Percentiles rank a stretch among this genome's conserved stretches.
Evolutionary conservation across 148 eudicot genomes (phyloP).

Genomic region (Simmondsia chinensis): DNA sequence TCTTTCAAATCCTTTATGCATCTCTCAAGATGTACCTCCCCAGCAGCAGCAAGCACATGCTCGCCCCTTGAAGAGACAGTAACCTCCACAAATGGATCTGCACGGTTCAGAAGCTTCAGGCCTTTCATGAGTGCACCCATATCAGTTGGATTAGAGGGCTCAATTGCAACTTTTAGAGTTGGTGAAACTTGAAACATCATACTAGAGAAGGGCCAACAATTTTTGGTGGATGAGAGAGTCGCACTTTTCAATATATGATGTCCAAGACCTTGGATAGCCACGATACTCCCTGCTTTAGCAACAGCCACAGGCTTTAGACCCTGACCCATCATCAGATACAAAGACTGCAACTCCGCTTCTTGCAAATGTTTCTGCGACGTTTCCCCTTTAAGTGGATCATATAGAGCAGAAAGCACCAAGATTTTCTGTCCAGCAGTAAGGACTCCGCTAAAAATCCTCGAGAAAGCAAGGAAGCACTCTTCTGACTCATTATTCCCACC

Average conservation of each 20-base stretch:
- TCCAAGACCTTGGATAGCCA: constrained; percentile 89
- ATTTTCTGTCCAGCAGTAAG: constrained; percentile 56
- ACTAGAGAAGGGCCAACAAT: constrained; percentile 94
- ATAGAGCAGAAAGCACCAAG: constrained; percentile 75
- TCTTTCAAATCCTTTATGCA: constrained; percentile 88
- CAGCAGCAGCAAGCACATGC: constrained; percentile 96
- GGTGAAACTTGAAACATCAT: constrained; percentile 93
- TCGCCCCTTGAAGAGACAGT: constrained; percentile 85
- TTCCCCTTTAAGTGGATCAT: constrained; percentile 78
- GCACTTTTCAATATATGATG: constrained; percentile 90
- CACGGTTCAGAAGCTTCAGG: constrained; percentile 70
- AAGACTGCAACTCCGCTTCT: constrained; percentile 66
- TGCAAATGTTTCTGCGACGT: constrained; percentile 71
- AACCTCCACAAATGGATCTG: constrained; percentile 96
- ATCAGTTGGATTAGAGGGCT: constrained; percentile 90
- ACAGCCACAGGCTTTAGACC: constrained; percentile 58
- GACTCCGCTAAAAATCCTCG: constrained; percentile 85
- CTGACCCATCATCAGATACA: constrained; percentile 95
- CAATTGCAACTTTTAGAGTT: constrained; percentile 87
- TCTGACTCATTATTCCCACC: constrained; percentile 46
- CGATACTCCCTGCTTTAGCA: constrained; percentile 78
- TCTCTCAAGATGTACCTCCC: constrained; percentile 92
- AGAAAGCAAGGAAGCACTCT: constrained; percentile 96
- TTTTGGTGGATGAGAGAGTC: constrained; percentile 77
- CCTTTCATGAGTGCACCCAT: constrained; percentile 94